phyloP scores from a whole-genome alignment of 2,329 filamentous ascomycete species.

The Calonectria leucothoes region DNA sequence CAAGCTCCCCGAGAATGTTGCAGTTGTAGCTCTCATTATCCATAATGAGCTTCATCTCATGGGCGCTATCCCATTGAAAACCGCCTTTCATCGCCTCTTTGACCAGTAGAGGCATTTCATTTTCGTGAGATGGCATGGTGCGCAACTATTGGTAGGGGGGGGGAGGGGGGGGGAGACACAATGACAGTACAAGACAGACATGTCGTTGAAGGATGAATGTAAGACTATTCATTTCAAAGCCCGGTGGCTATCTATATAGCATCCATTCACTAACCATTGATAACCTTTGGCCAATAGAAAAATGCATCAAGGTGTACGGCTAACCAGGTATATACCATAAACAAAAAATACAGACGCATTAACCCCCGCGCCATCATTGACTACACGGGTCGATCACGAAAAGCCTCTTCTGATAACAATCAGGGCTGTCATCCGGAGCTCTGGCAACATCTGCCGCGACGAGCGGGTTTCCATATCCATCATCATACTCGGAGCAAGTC shows the following conservation, averaged over 20 bases:
- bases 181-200: background rate
- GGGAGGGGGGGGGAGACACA: too few relatives aligned
- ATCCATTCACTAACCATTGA: background rate
- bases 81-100: background rate
- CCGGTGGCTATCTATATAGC: background rate
- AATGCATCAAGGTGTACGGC: background rate
- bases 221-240: background rate
- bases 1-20: background rate
- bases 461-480: background rate
- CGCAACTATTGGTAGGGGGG: too few relatives aligned
- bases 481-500: constrained; percentile 4
- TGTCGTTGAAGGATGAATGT: background rate
- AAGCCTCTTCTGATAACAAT: background rate
- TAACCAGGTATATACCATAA: background rate
- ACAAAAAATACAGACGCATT: background rate
- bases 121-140: background rate
- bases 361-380: background rate
- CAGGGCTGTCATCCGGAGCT: background rate
- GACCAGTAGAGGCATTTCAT: background rate
- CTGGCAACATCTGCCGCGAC: background rate
- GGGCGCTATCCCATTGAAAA: too few relatives aligned
- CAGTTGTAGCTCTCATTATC: background rate
- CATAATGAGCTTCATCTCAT: background rate
- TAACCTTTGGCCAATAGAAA: background rate
- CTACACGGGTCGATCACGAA: background rate